Evolutionary conservation across 352 stramenopile species (phyloP).

Genomic region (Pythium volutum): DNA sequence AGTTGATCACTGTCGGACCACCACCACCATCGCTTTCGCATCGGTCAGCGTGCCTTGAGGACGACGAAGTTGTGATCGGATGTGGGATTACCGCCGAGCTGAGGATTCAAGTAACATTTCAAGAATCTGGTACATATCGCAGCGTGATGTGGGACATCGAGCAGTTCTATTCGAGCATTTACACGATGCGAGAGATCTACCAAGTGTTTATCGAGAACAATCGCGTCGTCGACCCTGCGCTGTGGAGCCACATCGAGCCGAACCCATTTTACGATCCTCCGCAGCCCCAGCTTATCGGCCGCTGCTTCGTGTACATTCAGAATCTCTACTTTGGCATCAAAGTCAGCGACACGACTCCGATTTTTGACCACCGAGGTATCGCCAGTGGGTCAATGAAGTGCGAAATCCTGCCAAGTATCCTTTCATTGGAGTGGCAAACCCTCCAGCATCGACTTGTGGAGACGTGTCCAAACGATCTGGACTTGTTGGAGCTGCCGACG

Average conservation of each 20-base stretch:
- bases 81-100: conserved; percentile 58
- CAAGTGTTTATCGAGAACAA: conserved; percentile 80
- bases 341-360: conserved; percentile 48
- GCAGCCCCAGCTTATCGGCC: conserved; percentile 68
- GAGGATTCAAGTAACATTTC: conserved; percentile 76
- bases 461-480: conserved; percentile 42
- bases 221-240: conserved; percentile 29
- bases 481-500: conserved; percentile 36
- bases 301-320: conserved; percentile 59
- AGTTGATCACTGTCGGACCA: conserved; percentile 63
- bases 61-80: conserved; percentile 51
- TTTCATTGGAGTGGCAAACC: conserved; percentile 78
- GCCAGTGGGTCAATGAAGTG: conserved; percentile 45
- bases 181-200: conserved; percentile 88
- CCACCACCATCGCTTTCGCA: conserved; percentile 25
- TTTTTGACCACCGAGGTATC: conserved; percentile 49
- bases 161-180: conserved; percentile 74
- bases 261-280: conserved; percentile 83
- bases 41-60: conserved; percentile 31
- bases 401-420: conserved; percentile 55
- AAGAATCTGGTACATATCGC: conserved; percentile 70
- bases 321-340: conserved; percentile 66
- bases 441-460: conserved; percentile 60
- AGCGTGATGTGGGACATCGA: conserved; percentile 80
- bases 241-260: conserved; percentile 24